Percentiles rank a stretch among this genome's conserved stretches.
Conservation (phyloP, 2,329 filamentous ascomycete genomes). For the Onygenales sp. region DNA sequence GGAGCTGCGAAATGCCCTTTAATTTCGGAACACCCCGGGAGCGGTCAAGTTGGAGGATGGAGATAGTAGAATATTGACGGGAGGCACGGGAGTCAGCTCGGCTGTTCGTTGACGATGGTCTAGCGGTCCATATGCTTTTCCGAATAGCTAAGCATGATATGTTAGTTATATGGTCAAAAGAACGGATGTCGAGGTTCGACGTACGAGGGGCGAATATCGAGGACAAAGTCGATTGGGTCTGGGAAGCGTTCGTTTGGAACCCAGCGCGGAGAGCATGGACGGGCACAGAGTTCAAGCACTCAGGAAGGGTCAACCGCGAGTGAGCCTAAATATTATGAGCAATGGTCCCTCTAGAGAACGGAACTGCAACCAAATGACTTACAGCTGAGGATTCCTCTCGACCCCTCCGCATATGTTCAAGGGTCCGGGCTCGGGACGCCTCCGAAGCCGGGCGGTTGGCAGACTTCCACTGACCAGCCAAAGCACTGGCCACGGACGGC, state of each 20-base stretch:
- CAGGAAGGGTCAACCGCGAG: conserved; percentile 14
- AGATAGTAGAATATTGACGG: conserved; percentile 26
- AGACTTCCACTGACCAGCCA: conserved; percentile 28
- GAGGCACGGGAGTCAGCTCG: conserved; percentile 4
- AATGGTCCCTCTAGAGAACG: not conserved
- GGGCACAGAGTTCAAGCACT: conserved; percentile 18
- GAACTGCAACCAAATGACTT: conserved; percentile 5
- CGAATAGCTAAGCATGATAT: not conserved
- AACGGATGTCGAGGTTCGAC: not conserved
- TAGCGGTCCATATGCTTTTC: not conserved
- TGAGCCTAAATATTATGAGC: not conserved
- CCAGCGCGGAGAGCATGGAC: conserved; percentile 17
- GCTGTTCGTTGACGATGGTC: not conserved
- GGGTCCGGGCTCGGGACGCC: conserved; percentile 1
- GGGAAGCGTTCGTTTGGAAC: not conserved
- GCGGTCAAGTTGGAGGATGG: conserved; percentile 18
- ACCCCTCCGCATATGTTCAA: not conserved
- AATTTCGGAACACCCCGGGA: conserved; percentile 15
- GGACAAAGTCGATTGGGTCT: not conserved
- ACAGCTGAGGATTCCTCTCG: conserved; percentile 13
- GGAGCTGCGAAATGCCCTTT: conserved; percentile 18
- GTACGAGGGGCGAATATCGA: conserved; percentile 1
- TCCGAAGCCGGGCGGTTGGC: conserved; percentile 16
- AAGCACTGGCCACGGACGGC: conserved; percentile 32
- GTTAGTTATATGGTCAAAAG: not conserved